Percentiles rank a stretch among this genome's conserved stretches.
Conservation (phyloP, 192 early-diverging fungal genomes). For the Umbelopsis vinacea region DNA sequence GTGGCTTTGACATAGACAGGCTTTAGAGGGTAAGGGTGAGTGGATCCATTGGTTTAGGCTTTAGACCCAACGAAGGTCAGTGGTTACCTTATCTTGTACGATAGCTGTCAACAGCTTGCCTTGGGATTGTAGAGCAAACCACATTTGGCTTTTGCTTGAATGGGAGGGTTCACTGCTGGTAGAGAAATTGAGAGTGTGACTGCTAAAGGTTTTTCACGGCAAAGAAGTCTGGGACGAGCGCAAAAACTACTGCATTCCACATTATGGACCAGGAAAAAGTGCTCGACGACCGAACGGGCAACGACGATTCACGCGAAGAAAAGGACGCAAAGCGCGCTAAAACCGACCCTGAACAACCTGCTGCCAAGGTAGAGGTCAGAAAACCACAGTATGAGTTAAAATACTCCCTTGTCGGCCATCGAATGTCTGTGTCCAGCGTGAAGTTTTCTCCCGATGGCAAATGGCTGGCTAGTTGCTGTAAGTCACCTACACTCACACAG, state of each 20-base stretch:
- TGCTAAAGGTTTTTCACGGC: slow-evolving; percentile 12
- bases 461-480: slow-evolving; percentile 92
- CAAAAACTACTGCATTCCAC: neutral
- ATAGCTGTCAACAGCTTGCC: neutral
- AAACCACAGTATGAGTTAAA: slow-evolving; percentile 86
- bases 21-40: neutral
- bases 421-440: slow-evolving; percentile 91
- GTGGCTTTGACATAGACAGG: slow-evolving; percentile 1
- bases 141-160: neutral
- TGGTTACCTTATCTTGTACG: neutral
- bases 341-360: slow-evolving; percentile 29
- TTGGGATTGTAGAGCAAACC: neutral
- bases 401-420: slow-evolving; percentile 91
- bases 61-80: neutral
- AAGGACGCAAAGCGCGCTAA: slow-evolving; percentile 24
- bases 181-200: neutral
- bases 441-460: slow-evolving; percentile 98
- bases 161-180: neutral
- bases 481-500: slow-evolving; percentile 35
- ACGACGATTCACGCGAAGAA: slow-evolving; percentile 18
- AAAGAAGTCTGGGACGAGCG: neutral
- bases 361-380: slow-evolving; percentile 33
- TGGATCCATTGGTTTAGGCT: neutral
- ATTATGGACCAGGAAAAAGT: slow-evolving; percentile 25
- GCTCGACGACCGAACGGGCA: slow-evolving; percentile 20